phyloP scores from a whole-genome alignment of 179 eudicot genomes.

The Spinacia oleracea region DNA sequence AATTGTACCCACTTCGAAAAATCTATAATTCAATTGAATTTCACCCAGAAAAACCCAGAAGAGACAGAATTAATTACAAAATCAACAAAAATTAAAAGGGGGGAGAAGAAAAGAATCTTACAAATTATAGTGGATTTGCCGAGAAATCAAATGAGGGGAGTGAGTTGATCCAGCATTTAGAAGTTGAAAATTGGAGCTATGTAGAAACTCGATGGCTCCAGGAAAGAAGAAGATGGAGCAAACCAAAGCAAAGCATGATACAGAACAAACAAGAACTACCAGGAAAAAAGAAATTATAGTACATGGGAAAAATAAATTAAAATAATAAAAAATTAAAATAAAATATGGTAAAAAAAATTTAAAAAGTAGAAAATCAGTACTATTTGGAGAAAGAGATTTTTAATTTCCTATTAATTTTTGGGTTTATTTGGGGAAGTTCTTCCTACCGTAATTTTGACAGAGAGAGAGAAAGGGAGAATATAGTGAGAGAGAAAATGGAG shows the following conservation, averaged over 20 bases:
- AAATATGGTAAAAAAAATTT: neutral
- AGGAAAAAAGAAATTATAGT: constrained; percentile 9
- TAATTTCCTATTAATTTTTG: neutral
- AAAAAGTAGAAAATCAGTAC: constrained; percentile 10
- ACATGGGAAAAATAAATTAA: neutral
- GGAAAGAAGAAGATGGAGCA: constrained; percentile 15
- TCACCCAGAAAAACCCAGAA: neutral
- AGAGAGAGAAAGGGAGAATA: constrained; percentile 12
- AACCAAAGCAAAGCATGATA: constrained; percentile 22
- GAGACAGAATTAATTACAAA: neutral
- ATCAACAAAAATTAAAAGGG: neutral
- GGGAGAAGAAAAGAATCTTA: constrained; percentile 30
- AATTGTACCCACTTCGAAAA: constrained; percentile 23
- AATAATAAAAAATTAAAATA: constrained; percentile 16
- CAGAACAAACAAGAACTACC: neutral
- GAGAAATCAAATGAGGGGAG: constrained; percentile 19
- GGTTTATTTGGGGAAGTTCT: neutral
- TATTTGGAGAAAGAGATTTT: constrained; percentile 11
- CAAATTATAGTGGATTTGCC: constrained; percentile 26
- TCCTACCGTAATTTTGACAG: constrained; percentile 5
- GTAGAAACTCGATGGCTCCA: constrained; percentile 17
- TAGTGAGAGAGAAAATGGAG: constrained; percentile 32
- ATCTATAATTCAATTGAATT: constrained; percentile 6
- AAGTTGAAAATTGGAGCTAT: constrained; percentile 15
- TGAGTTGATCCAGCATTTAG: constrained; percentile 36